These are phyloP conservation scores for Plantago major DNA, from an alignment of 257 asterid species.

Conservation along the genomic window DNA sequence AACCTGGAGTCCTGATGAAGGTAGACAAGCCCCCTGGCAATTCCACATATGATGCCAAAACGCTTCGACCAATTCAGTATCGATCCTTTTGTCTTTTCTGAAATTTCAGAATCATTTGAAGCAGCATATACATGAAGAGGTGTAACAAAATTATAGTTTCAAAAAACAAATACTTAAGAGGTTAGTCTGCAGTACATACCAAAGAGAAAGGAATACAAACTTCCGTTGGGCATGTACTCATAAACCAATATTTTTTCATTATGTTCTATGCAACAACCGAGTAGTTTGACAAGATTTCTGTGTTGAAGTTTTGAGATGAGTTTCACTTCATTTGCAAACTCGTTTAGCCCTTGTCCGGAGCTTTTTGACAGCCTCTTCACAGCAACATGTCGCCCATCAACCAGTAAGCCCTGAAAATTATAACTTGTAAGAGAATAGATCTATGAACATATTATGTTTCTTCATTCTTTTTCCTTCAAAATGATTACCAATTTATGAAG, in stretches of 20 bases:
- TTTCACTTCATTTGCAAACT: slow-evolving; percentile 23
- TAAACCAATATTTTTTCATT: slow-evolving; percentile 8
- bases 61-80: slow-evolving; percentile 19
- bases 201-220: slow-evolving; percentile 20
- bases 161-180: slow-evolving; percentile 9
- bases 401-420: slow-evolving; percentile 20
- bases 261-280: slow-evolving; percentile 5
- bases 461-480: too few species aligned
- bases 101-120: not conserved
- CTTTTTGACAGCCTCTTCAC: slow-evolving; percentile 26
- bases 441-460: too few species aligned
- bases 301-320: slow-evolving; percentile 26
- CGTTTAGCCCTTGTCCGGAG: slow-evolving; percentile 26
- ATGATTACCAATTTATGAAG: too few species aligned
- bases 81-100: slow-evolving; percentile 14
- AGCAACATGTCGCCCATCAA: slow-evolving; percentile 18
- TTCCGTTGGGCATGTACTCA: slow-evolving; percentile 13
- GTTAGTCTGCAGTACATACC: slow-evolving; percentile 12
- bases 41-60: slow-evolving; percentile 19
- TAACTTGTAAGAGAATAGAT: not conserved
- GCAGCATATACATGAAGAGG: not conserved
- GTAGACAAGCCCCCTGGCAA: slow-evolving; percentile 26
- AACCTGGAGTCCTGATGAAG: slow-evolving; percentile 26
- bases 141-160: not conserved
- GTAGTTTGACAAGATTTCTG: slow-evolving; percentile 21